Conservation (phyloP, 306 rosid genomes). For the Trifolium dubium region DNA sequence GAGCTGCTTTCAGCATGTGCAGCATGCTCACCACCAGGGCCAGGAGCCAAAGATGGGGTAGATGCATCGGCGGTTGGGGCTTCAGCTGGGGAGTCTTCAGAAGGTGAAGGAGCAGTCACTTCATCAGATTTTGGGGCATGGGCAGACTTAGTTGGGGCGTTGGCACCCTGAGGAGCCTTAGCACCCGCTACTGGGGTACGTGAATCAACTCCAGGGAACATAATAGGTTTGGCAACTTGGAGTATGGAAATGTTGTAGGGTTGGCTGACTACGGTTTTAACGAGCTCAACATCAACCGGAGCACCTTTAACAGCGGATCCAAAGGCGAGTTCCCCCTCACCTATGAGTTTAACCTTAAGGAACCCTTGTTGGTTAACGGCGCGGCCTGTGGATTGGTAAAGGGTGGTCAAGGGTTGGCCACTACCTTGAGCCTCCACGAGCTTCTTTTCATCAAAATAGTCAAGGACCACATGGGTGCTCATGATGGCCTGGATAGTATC, state of each 20-base stretch:
- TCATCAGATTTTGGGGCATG: neutral
- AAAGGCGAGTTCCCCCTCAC: slow-evolving; percentile 59
- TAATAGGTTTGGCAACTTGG: slow-evolving; percentile 49
- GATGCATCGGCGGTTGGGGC: neutral
- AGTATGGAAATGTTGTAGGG: slow-evolving; percentile 69
- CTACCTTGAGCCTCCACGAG: slow-evolving; percentile 32
- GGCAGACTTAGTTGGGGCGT: neutral
- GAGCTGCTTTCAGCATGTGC: slow-evolving; percentile 34
- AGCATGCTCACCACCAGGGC: slow-evolving; percentile 37
- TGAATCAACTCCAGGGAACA: slow-evolving; percentile 49
- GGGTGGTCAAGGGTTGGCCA: slow-evolving; percentile 48
- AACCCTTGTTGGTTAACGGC: slow-evolving; percentile 57
- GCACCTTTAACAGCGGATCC: slow-evolving; percentile 54
- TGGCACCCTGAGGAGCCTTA: neutral
- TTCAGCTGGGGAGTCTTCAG: neutral
- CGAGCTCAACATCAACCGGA: slow-evolving; percentile 34
- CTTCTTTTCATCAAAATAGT: slow-evolving; percentile 62
- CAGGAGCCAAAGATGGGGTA: slow-evolving; percentile 27
- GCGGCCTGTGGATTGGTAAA: slow-evolving; percentile 60
- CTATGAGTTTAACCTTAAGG: slow-evolving; percentile 36
- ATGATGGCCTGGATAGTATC: slow-evolving; percentile 48
- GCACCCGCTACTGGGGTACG: neutral
- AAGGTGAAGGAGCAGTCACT: slow-evolving; percentile 27
- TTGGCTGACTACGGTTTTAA: slow-evolving; percentile 42
- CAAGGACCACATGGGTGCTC: slow-evolving; percentile 60